Conservation (phyloP, 2,329 filamentous ascomycete genomes). For the Alternaria hordeiaustralica region DNA sequence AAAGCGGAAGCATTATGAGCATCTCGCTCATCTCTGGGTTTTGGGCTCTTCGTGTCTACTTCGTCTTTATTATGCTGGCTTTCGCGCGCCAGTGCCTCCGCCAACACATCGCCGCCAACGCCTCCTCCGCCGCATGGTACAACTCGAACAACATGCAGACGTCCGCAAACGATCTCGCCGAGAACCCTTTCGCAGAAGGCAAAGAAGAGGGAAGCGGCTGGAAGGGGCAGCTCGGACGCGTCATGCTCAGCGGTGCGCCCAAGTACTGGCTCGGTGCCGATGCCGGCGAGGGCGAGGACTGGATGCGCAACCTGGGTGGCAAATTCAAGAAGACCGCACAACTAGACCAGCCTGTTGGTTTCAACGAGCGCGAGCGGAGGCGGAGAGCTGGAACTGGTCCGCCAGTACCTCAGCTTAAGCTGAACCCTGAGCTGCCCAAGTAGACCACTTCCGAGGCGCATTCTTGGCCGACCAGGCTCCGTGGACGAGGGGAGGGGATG, state of each 20-base stretch:
- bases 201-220: constrained; percentile 80
- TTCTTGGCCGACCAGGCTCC: background rate
- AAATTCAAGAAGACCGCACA: constrained; percentile 62
- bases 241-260: constrained; percentile 75
- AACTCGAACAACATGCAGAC: constrained; percentile 44
- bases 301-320: constrained; percentile 68
- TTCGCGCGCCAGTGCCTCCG: constrained; percentile 80
- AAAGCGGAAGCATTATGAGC: constrained; percentile 73
- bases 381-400: constrained; percentile 68
- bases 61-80: constrained; percentile 81
- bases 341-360: constrained; percentile 51
- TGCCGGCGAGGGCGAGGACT: constrained; percentile 67
- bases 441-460: constrained; percentile 6
- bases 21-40: constrained; percentile 77
- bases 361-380: constrained; percentile 65
- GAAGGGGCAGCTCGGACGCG: constrained; percentile 77
- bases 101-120: constrained; percentile 64
- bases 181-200: constrained; percentile 73
- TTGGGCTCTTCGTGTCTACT: constrained; percentile 80
- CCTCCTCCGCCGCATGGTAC: constrained; percentile 53
- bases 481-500: background rate
- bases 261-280: constrained; percentile 82
- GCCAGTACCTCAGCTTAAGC: constrained; percentile 47
- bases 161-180: constrained; percentile 57
- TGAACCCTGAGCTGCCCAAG: constrained; percentile 29